phyloP scores from a whole-genome alignment of 225 moss, liverwort and hornwort genomes.

The Straminergon stramineum region DNA sequence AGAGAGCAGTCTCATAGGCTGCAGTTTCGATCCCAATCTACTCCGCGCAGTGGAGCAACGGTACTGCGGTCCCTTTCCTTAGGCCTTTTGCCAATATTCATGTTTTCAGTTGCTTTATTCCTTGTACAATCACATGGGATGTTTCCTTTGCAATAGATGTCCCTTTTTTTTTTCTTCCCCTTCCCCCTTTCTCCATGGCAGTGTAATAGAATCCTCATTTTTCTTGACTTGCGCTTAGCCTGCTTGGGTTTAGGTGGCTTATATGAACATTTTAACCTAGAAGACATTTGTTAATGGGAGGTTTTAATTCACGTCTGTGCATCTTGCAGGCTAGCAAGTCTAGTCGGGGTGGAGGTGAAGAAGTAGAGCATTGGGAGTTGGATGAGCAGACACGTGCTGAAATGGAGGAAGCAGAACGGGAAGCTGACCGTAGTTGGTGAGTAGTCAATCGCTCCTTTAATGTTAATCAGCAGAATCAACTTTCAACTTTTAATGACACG shows the following conservation, averaged over 20 bases:
- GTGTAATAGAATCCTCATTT: not conserved
- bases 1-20: conserved; percentile 61
- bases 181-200: not conserved
- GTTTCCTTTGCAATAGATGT: not conserved
- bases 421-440: conserved; percentile 72
- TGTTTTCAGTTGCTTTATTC: not conserved
- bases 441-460: not conserved
- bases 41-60: conserved; percentile 35
- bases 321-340: conserved; percentile 21
- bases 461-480: not conserved
- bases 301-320: not conserved
- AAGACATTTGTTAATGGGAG: not conserved
- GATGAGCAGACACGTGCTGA: conserved; percentile 71
- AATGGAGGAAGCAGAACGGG: conserved; percentile 89
- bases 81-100: not conserved
- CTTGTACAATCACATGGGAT: not conserved
- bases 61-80: conserved; percentile 8
- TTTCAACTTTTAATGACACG: not conserved
- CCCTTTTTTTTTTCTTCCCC: not conserved
- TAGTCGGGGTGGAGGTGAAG: conserved; percentile 26
- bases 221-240: not conserved
- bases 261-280: not conserved
- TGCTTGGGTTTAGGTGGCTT: not conserved
- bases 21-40: conserved; percentile 64
- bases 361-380: conserved; percentile 52